Evolutionary conservation across 768 basidiomycete genomes (phyloP).

Genomic region (Glaciozyma antarctica): DNA sequence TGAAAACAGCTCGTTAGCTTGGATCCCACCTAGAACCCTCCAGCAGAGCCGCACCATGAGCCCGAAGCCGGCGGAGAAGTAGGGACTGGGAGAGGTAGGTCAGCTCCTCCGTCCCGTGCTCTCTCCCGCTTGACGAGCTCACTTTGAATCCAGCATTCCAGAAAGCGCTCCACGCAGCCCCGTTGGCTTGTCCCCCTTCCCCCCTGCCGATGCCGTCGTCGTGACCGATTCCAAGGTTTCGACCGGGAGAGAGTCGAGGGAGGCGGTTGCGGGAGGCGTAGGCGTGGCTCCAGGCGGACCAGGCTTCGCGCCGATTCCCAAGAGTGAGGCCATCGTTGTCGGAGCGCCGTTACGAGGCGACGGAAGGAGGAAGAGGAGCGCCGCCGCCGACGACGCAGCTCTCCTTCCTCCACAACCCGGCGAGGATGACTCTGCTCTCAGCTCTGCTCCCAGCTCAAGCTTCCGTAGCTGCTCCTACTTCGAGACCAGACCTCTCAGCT

Average conservation of each 20-base stretch:
- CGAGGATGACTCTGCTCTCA: not conserved
- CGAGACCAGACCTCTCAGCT: not conserved
- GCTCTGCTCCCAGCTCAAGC: not conserved
- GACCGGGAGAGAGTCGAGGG: not conserved
- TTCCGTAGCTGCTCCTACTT: not conserved
- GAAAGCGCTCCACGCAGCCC: not conserved
- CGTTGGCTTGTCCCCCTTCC: not conserved
- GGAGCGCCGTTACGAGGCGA: not conserved
- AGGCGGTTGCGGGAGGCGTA: not conserved
- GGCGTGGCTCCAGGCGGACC: no score
- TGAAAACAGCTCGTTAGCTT: conserved; percentile 37
- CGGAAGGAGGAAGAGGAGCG: not conserved
- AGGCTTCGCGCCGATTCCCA: no score
- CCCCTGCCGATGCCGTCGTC: not conserved
- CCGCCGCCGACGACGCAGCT: not conserved
- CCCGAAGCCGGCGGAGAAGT: conserved; percentile 96
- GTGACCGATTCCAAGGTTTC: not conserved
- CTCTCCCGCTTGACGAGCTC: not conserved
- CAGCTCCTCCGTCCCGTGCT: not conserved
- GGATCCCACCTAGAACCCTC: fast-evolving
- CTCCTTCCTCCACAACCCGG: not conserved
- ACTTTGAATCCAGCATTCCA: not conserved
- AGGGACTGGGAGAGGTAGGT: conserved; percentile 56
- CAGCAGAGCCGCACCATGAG: conserved; percentile 60
- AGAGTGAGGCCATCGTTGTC: no score